phyloP scores from a whole-genome alignment of 2,329 filamentous ascomycete genomes.

The Aphanoascus verrucosus region DNA sequence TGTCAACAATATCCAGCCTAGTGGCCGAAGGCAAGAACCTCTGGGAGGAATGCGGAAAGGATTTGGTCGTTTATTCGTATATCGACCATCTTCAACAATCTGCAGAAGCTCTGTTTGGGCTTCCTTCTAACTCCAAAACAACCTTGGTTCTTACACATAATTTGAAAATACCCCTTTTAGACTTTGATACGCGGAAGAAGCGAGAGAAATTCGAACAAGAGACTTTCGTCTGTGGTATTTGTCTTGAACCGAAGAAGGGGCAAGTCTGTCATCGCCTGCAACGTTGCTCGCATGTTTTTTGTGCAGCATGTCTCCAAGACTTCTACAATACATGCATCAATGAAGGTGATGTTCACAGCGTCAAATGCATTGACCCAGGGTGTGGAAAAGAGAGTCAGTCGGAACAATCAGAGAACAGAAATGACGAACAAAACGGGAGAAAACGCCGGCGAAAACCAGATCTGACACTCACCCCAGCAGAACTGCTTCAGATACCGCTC shows the following conservation, averaged over 20 bases:
- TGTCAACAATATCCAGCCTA: slow-evolving; percentile 35
- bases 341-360: slow-evolving; percentile 67
- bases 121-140: slow-evolving; percentile 31
- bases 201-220: slow-evolving; percentile 66
- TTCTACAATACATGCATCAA: slow-evolving; percentile 83
- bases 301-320: slow-evolving; percentile 71
- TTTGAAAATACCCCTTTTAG: slow-evolving; percentile 59
- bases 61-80: slow-evolving; percentile 49
- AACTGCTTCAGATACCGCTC: slow-evolving; percentile 68
- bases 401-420: slow-evolving; percentile 19
- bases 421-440: slow-evolving; percentile 22
- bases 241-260: slow-evolving; percentile 87
- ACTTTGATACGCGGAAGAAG: slow-evolving; percentile 66
- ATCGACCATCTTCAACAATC: slow-evolving; percentile 51
- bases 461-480: slow-evolving; percentile 64
- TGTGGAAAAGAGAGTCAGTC: slow-evolving; percentile 53
- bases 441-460: slow-evolving; percentile 47
- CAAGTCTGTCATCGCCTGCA: slow-evolving; percentile 67
- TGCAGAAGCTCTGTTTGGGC: slow-evolving; percentile 45
- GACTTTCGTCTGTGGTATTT: slow-evolving; percentile 81
- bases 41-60: slow-evolving; percentile 51
- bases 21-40: slow-evolving; percentile 39
- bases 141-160: slow-evolving; percentile 40
- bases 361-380: slow-evolving; percentile 68
- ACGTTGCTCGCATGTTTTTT: slow-evolving; percentile 85